Evolutionary conservation across 208 protist genomes (phyloP).

Genomic region (Acanthamoeba castellanii): DNA sequence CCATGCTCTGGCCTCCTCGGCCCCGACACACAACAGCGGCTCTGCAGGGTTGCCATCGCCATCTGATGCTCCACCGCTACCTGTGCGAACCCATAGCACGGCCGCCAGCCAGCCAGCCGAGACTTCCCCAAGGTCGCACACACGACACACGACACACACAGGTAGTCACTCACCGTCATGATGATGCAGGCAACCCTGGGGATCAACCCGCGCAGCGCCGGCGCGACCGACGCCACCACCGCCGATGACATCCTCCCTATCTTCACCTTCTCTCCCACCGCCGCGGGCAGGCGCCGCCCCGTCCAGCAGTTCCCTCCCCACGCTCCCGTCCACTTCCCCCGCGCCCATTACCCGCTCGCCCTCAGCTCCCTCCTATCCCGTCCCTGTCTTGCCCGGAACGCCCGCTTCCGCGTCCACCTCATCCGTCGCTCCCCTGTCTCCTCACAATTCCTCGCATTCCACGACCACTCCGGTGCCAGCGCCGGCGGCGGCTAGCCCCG

Average conservation of each 20-base stretch:
- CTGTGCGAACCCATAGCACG: neutral
- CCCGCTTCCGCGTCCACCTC: neutral
- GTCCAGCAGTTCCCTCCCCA: neutral
- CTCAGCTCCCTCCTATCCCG: slow-evolving; percentile 10
- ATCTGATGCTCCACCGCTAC: neutral
- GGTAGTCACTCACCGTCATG: neutral
- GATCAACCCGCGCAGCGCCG: neutral
- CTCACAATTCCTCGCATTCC: neutral
- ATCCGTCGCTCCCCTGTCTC: neutral
- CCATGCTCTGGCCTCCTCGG: too few species aligned
- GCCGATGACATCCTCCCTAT: neutral
- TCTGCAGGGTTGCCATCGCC: too few species aligned
- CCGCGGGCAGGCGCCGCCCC: neutral
- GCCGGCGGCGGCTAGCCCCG: neutral
- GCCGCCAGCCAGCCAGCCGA: neutral
- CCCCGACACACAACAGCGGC: neutral
- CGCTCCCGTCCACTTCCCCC: neutral
- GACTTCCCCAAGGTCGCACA: neutral
- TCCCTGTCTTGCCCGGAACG: neutral
- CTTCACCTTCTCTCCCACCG: neutral
- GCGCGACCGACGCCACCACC: slow-evolving; percentile 8
- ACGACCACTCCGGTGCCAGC: neutral
- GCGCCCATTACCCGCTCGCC: neutral
- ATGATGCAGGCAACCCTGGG: neutral
- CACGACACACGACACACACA: neutral